Base-by-base conservation (phyloP, 2,329 filamentous ascomycete genomes). In the Xylaria sp. region DNA sequence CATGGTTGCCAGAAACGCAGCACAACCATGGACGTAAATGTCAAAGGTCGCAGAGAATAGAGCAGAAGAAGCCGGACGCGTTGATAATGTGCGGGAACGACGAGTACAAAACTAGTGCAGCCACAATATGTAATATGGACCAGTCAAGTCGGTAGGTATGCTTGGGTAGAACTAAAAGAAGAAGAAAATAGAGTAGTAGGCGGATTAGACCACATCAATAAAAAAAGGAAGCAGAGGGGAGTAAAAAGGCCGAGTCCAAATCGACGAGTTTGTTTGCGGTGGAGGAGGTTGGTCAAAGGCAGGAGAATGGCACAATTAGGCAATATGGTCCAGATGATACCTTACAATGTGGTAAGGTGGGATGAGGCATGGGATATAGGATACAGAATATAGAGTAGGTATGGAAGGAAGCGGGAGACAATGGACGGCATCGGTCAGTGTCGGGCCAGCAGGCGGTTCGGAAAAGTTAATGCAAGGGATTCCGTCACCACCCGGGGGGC, bases 1-100 rank as follows among this genome's bases (percentile, higher is more conserved):
- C 76, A 78, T 78, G 59, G 25, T 74, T 74, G 73, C 74, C 68
- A 64, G 63, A 66, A 67, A 73, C 68, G 65, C 70, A 67, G 57
- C 49, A 66, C 64, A 69, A 73, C 47, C 73, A 75, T 75, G 69
- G 71, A 72, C 72, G 68, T 68, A 68, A 63, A 29, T 11, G 47
- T 25, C 27, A 22, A 45, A 53, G 36, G n/a, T 39, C 31, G 57
- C 54, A 51, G 60, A 38, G 53, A 55, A 44, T 51, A 22, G 38
- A 54, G 45, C 27, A 49, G 31, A 33, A 63, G 45, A 61, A 38
- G 47, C 47, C 54, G 55, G 60, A 42, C 38, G 57, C 44, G 42
- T 61, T 33, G 38, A 60, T 44, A 55, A 49, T 27, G 9, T 31
- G 31, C 17, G 38, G 39, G 31, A 47, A 33, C 29, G 58, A 55